phyloP scores from a whole-genome alignment of 2,329 filamentous ascomycete species.

The Teratosphaeriaceae sp. region DNA sequence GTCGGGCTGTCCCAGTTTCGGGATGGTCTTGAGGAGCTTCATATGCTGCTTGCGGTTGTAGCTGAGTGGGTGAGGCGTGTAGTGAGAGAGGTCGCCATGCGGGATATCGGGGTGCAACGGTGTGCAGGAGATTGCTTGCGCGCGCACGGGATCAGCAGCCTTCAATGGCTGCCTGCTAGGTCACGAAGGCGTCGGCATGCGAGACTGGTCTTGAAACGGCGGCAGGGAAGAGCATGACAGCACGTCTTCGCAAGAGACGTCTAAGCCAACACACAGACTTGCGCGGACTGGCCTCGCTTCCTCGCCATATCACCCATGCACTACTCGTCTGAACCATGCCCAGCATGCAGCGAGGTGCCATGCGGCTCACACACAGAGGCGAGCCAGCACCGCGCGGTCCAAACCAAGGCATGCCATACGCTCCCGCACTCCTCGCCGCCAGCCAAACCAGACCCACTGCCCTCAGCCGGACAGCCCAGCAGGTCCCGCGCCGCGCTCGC shows the following conservation, averaged over 20 bases:
- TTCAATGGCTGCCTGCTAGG: conserved; percentile 26
- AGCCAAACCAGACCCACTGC: conserved; percentile 6
- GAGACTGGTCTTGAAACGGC: conserved; percentile 10
- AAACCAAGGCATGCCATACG: conserved; percentile 21
- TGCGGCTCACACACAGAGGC: conserved; percentile 38
- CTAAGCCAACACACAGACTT: conserved; percentile 41
- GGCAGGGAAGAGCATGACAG: conserved; percentile 32
- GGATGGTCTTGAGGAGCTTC: conserved; percentile 48
- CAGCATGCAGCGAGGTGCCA: conserved; percentile 49
- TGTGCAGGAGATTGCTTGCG: not conserved
- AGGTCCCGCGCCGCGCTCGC: conserved; percentile 24
- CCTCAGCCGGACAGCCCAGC: conserved; percentile 12
- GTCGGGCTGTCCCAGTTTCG: conserved; percentile 41
- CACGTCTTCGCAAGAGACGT: conserved; percentile 18
- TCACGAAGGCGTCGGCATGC: conserved; percentile 3
- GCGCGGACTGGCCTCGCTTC: conserved; percentile 24
- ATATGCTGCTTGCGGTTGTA: conserved; percentile 11
- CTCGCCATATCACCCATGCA: not conserved
- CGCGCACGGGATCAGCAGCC: conserved; percentile 20
- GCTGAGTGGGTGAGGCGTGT: conserved; percentile 11
- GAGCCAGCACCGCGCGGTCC: conserved; percentile 26
- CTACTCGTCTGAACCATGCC: conserved; percentile 54
- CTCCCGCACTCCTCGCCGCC: conserved; percentile 22
- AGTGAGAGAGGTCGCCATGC: conserved; percentile 26
- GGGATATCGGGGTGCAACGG: conserved; percentile 22